Percentiles rank a stretch among this genome's conserved stretches.
Conservation (phyloP, 2,329 filamentous ascomycete species). For the Hymenoscyphus fraxineus region DNA sequence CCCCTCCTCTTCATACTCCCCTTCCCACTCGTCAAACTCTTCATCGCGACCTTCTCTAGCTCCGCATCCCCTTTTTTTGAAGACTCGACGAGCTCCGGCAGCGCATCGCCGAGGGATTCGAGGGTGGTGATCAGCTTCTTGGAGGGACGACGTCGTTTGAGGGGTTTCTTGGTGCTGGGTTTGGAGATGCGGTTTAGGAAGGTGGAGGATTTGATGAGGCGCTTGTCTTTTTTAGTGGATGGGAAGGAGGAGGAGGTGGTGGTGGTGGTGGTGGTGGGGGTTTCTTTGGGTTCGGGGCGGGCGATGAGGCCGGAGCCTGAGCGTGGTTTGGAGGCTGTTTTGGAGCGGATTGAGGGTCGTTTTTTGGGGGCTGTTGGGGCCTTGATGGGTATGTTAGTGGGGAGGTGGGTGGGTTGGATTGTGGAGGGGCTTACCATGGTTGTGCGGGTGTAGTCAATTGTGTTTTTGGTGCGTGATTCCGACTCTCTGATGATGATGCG, state of each 20-base stretch:
- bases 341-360: constrained; percentile 53
- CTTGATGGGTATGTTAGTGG: constrained; percentile 31
- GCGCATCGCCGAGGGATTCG: constrained; percentile 71
- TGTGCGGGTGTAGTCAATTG: background rate
- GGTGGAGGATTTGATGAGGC: constrained; percentile 72
- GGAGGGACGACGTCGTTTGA: constrained; percentile 63
- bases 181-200: constrained; percentile 77
- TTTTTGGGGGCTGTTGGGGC: constrained; percentile 47
- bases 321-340: constrained; percentile 42
- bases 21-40: constrained; percentile 68
- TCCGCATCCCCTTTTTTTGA: constrained; percentile 40
- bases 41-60: constrained; percentile 65
- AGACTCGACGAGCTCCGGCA: constrained; percentile 53
- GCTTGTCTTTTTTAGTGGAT: constrained; percentile 78
- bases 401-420: constrained; percentile 18
- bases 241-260: constrained; percentile 56
- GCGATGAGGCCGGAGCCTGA: constrained; percentile 41
- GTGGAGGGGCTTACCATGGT: constrained; percentile 20
- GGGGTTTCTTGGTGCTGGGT: constrained; percentile 44
- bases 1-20: constrained; percentile 83
- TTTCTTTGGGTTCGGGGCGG: constrained; percentile 33
- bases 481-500: background rate
- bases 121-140: constrained; percentile 78
- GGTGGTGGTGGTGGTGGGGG: no score
- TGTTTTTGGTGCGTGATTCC: background rate